Percentiles rank a stretch among this genome's conserved stretches.
phyloP scores from a whole-genome alignment of 2,329 filamentous ascomycete genomes.

The Colletotrichum lindemuthianum region DNA sequence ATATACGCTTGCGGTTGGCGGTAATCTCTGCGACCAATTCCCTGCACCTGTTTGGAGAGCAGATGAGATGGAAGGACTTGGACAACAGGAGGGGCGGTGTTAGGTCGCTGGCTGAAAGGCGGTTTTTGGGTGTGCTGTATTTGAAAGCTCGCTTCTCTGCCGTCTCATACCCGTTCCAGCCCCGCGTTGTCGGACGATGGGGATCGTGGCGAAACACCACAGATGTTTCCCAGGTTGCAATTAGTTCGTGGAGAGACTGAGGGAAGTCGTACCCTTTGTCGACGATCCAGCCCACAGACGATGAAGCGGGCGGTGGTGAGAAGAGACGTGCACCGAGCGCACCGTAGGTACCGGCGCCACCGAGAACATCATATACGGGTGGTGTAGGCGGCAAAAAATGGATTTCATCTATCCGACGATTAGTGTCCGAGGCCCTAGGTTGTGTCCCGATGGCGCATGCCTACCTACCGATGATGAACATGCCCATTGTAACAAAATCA shows the following conservation, averaged over 20 bases:
- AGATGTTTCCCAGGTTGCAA: constrained; percentile 81
- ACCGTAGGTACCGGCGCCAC: constrained; percentile 87
- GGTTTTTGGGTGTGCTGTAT: constrained; percentile 87
- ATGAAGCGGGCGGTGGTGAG: constrained; percentile 74
- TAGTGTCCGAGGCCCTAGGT: neutral
- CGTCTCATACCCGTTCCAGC: constrained; percentile 89
- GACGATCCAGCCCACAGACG: constrained; percentile 86
- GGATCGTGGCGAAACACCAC: constrained; percentile 74
- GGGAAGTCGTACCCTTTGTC: constrained; percentile 93
- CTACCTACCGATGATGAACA: constrained; percentile 76
- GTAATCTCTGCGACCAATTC: constrained; percentile 79
- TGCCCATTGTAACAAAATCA: constrained; percentile 76
- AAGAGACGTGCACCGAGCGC: constrained; percentile 90
- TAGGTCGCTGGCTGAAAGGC: constrained; percentile 79
- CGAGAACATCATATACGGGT: constrained; percentile 79
- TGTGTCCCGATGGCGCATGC: neutral
- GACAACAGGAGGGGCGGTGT: constrained; percentile 73
- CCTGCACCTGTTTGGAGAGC: constrained; percentile 80
- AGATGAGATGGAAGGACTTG: constrained; percentile 88
- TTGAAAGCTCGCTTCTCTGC: constrained; percentile 79
- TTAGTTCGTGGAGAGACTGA: constrained; percentile 65
- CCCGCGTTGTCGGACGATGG: constrained; percentile 81
- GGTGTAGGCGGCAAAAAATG: constrained; percentile 79
- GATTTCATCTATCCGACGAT: constrained; percentile 79
- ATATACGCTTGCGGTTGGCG: constrained; percentile 59